phyloP scores from a whole-genome alignment of 768 basidiomycete genomes.

The Termitomyces sp. region DNA sequence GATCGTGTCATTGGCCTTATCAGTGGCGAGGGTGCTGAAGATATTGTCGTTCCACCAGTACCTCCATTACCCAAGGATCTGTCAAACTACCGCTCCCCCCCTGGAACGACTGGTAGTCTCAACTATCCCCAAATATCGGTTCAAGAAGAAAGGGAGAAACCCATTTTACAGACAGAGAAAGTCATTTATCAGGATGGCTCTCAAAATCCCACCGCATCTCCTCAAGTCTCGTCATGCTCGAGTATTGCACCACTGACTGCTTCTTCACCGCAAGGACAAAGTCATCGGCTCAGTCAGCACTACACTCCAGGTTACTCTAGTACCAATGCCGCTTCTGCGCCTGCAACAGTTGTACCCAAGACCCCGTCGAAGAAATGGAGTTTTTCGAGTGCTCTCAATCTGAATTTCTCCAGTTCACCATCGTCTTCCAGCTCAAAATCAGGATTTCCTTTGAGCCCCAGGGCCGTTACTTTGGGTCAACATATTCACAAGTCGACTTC shows the following conservation, averaged over 20 bases:
- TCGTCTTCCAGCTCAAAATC: constrained; percentile 55
- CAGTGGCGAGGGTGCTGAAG: constrained; percentile 57
- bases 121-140: constrained; percentile 38
- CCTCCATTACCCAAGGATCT: constrained; percentile 91
- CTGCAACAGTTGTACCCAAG: constrained; percentile 48
- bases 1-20: constrained; percentile 62
- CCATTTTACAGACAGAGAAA: constrained; percentile 36
- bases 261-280: constrained; percentile 20
- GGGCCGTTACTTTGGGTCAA: constrained; percentile 61
- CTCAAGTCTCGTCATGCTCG: constrained; percentile 44
- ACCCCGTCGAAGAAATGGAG: constrained; percentile 97
- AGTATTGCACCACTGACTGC: constrained; percentile 22
- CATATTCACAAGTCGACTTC: constrained; percentile 66
- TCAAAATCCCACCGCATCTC: constrained; percentile 41
- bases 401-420: constrained; percentile 65
- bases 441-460: constrained; percentile 60
- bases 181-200: constrained; percentile 40
- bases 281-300: constrained; percentile 35
- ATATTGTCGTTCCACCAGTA: constrained; percentile 79
- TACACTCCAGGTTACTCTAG: constrained; percentile 28
- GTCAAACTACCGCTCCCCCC: constrained; percentile 70
- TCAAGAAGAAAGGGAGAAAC: constrained; percentile 38
- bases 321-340: constrained; percentile 36
- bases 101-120: constrained; percentile 50
- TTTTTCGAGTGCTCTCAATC: constrained; percentile 80